Conservation (phyloP, 2,329 filamentous ascomycete genomes). For the Corynespora cassiicola region DNA sequence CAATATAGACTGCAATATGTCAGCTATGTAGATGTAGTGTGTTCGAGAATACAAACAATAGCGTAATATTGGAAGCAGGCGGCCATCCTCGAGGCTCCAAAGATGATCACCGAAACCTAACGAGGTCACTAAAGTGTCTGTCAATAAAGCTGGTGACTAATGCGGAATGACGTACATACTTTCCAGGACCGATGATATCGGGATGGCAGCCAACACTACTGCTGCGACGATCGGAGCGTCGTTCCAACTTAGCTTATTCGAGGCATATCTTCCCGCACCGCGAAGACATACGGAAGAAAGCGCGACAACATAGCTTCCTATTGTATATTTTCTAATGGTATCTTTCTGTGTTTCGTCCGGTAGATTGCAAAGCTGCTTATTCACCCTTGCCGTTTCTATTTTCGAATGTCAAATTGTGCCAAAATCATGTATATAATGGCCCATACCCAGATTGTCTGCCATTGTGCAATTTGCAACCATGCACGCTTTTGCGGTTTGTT, state of each 20-base stretch:
- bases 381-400: slow-evolving; percentile 20
- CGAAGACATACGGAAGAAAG: no score
- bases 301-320: slow-evolving; percentile 1
- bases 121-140: slow-evolving; percentile 16
- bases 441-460: slow-evolving; percentile 25
- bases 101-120: slow-evolving; percentile 32
- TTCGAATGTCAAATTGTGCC: not conserved
- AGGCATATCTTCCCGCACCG: no score
- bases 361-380: slow-evolving; percentile 25
- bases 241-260: no score
- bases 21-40: no score
- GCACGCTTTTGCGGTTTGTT: slow-evolving; percentile 20
- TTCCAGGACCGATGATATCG: slow-evolving; percentile 20
- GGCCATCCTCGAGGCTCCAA: slow-evolving; percentile 25
- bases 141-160: not conserved
- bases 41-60: slow-evolving; percentile 13
- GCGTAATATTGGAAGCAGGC: slow-evolving; percentile 19
- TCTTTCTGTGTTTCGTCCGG: slow-evolving; percentile 22
- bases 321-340: slow-evolving; percentile 3
- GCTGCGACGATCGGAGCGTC: slow-evolving; percentile 19
- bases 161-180: slow-evolving; percentile 8
- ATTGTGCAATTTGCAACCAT: slow-evolving; percentile 35
- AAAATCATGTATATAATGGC: not conserved
- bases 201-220: slow-evolving; percentile 10
- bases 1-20: slow-evolving; percentile 25